Evolutionary conservation across 2,329 filamentous ascomycete species (phyloP).

Genomic region (Coniochaeta sp.): DNA sequence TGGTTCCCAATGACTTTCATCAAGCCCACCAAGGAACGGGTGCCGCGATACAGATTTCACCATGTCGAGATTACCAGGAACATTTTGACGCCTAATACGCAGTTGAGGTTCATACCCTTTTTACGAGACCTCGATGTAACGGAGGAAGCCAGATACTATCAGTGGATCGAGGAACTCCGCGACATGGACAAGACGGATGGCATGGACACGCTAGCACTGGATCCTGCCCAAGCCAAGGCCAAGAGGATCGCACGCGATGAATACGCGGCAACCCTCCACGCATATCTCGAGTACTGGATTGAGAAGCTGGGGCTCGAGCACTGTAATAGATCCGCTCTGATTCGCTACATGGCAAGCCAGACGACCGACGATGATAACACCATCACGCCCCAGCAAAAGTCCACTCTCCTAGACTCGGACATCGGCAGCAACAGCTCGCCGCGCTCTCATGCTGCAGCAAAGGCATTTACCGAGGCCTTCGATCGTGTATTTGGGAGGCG

Average conservation of each 20-base stretch:
- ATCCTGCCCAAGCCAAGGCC: slow-evolving; percentile 37
- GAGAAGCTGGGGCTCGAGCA: slow-evolving; percentile 39
- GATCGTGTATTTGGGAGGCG: slow-evolving; percentile 43
- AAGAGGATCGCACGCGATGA: slow-evolving; percentile 42
- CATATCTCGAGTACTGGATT: slow-evolving; percentile 49
- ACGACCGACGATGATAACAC: slow-evolving; percentile 34
- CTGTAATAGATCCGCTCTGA: slow-evolving; percentile 44
- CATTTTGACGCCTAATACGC: slow-evolving; percentile 51
- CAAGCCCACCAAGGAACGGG: slow-evolving; percentile 41
- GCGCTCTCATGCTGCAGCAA: slow-evolving; percentile 32
- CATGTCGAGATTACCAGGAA: slow-evolving; percentile 54
- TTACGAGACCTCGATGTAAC: slow-evolving; percentile 48
- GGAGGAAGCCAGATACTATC: slow-evolving; percentile 46
- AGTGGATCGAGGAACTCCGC: slow-evolving; percentile 51
- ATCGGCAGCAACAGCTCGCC: slow-evolving; percentile 34
- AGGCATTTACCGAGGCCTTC: slow-evolving; percentile 50
- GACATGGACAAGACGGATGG: slow-evolving; percentile 51
- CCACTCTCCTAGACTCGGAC: slow-evolving; percentile 40
- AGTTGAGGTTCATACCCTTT: slow-evolving; percentile 53
- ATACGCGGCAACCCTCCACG: slow-evolving; percentile 40
- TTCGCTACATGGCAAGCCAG: slow-evolving; percentile 44
- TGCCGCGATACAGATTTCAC: slow-evolving; percentile 52
- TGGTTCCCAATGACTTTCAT: slow-evolving; percentile 29
- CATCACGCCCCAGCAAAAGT: slow-evolving; percentile 48
- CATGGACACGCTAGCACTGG: slow-evolving; percentile 37